Percentiles rank a stretch among this genome's conserved stretches.
Evolutionary conservation across 345 rosid genomes (phyloP).

Genomic region (Camelina sativa): DNA sequence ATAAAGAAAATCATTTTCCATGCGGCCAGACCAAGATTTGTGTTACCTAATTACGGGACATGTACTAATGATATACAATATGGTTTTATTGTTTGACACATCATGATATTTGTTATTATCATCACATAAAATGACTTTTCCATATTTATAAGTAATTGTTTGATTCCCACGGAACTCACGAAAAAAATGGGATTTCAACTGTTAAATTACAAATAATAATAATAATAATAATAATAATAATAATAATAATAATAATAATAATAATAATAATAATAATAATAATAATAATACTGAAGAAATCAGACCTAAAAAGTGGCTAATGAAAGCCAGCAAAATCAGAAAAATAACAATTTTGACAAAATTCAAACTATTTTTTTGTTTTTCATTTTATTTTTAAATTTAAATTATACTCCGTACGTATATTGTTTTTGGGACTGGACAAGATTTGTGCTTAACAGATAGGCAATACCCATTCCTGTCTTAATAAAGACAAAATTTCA

Average conservation of each 20-base stretch:
- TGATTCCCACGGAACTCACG: neutral
- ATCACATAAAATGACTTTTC: neutral
- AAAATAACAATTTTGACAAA: neutral
- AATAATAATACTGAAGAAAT: too few species aligned
- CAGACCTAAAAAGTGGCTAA: too few species aligned
- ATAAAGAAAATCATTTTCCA: conserved; percentile 4
- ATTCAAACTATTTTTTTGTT: neutral
- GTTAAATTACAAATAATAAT: too few species aligned
- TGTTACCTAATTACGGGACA: conserved; percentile 15
- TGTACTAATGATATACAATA: neutral
- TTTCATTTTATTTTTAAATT: neutral
- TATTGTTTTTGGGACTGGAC: conserved; percentile 1
- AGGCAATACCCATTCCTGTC: conserved; percentile 31
- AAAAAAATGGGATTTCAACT: too few species aligned
- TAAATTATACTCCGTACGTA: neutral
- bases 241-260: too few species aligned
- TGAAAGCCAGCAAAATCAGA: too few species aligned
- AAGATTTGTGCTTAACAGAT: conserved; percentile 34
- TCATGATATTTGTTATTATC: neutral
- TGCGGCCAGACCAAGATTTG: neutral
- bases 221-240: too few species aligned
- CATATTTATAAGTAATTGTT: neutral
- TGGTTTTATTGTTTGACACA: neutral
- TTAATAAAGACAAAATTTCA: conserved; percentile 24
- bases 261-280: too few species aligned